Conservation (phyloP, 495 filamentous ascomycete genomes). For the Delitschia confertaspora region DNA sequence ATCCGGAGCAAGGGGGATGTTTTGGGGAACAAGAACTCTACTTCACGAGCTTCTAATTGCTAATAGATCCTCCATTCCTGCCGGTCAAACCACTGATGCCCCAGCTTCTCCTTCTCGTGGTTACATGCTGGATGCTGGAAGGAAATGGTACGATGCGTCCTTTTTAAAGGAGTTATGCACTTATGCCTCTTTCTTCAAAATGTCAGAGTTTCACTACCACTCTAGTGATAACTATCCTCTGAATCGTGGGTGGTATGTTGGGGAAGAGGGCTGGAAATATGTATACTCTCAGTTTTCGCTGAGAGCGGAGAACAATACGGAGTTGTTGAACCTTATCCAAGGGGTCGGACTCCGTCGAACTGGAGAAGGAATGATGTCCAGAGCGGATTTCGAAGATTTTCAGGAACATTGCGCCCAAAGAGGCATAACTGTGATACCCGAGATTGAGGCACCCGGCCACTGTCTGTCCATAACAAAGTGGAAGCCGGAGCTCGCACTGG, state of each 20-base stretch:
- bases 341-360: too few species aligned
- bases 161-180: slow-evolving; percentile 50
- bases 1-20: slow-evolving; percentile 45
- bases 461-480: slow-evolving; percentile 47
- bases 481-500: slow-evolving; percentile 47
- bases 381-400: slow-evolving; percentile 42
- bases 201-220: slow-evolving; percentile 52
- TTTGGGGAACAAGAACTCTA: slow-evolving; percentile 48
- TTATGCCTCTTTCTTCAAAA: slow-evolving; percentile 49
- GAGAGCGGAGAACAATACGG: slow-evolving; percentile 36
- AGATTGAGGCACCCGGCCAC: slow-evolving; percentile 49
- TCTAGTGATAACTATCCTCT: slow-evolving; percentile 50
- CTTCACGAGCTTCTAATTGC: slow-evolving; percentile 40
- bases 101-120: slow-evolving; percentile 44
- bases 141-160: slow-evolving; percentile 47
- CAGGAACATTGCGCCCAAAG: slow-evolving; percentile 44
- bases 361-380: slow-evolving; percentile 44
- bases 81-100: slow-evolving; percentile 36
- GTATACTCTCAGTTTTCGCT: slow-evolving; percentile 48
- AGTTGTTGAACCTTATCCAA: slow-evolving; percentile 39
- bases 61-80: slow-evolving; percentile 28
- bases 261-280: slow-evolving; percentile 43
- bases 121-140: slow-evolving; percentile 47
- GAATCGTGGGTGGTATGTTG: slow-evolving; percentile 43
- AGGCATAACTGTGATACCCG: slow-evolving; percentile 47